These are phyloP conservation scores for Eucalyptus cladocalyx DNA, from an alignment of 345 rosid species.

Conservation along the genomic window DNA sequence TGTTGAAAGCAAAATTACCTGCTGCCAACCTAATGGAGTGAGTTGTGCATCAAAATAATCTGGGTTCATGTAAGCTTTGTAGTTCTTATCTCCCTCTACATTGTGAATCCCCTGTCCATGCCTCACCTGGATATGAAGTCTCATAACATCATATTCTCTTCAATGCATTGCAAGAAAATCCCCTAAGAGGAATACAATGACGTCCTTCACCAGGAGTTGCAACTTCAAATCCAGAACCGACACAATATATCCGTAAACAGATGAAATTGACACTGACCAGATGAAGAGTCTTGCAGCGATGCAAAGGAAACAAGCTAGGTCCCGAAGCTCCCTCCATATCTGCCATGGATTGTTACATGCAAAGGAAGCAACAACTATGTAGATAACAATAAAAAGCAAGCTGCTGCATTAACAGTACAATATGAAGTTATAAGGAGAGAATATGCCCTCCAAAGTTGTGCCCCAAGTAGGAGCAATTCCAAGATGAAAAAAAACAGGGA, in stretches of 20 bases:
- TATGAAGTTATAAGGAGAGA: neutral
- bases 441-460: neutral
- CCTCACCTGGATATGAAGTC: slow-evolving; percentile 76
- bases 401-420: neutral
- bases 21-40: slow-evolving; percentile 91
- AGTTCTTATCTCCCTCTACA: slow-evolving; percentile 92
- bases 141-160: slow-evolving; percentile 34
- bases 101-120: slow-evolving; percentile 98
- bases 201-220: slow-evolving; percentile 24
- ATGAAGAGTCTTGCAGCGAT: slow-evolving; percentile 91
- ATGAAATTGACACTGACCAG: slow-evolving; percentile 51
- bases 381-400: neutral
- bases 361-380: neutral
- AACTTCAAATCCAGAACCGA: slow-evolving; percentile 20
- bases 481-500: neutral
- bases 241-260: neutral
- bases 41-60: slow-evolving; percentile 85
- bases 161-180: slow-evolving; percentile 21
- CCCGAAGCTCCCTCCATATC: slow-evolving; percentile 63
- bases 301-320: slow-evolving; percentile 73
- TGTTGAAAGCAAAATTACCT: slow-evolving; percentile 24
- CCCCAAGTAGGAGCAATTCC: neutral
- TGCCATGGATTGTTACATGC: slow-evolving; percentile 12
- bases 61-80: slow-evolving; percentile 73
- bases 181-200: slow-evolving; percentile 34